Conservation (phyloP, 2,329 filamentous ascomycete species). For the Grosmannia huntii region DNA sequence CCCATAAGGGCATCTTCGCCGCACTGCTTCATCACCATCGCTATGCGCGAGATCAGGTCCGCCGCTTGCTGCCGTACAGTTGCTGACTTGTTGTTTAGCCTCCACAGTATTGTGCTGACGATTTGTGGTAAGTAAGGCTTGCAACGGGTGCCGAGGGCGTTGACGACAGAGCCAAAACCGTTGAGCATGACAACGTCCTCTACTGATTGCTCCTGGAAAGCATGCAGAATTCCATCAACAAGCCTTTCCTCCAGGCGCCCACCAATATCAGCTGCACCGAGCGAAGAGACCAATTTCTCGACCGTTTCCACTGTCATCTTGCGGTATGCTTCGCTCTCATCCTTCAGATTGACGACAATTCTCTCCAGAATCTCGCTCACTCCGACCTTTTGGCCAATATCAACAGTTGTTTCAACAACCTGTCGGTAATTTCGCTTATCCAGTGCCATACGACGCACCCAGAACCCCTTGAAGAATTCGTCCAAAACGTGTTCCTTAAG, state of each 20-base stretch:
- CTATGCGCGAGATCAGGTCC: conserved; percentile 90
- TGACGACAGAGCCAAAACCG: conserved; percentile 94
- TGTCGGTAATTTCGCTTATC: conserved; percentile 97
- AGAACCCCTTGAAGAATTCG: conserved; percentile 98
- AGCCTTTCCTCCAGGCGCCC: conserved; percentile 86
- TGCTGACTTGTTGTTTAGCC: conserved; percentile 94
- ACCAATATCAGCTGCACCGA: conserved; percentile 88
- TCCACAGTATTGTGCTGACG: conserved; percentile 89
- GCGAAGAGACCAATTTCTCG: conserved; percentile 86
- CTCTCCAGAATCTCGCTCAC: conserved; percentile 89
- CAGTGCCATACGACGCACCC: conserved; percentile 91
- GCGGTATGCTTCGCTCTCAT: conserved; percentile 93
- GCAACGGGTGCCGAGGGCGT: conserved; percentile 82
- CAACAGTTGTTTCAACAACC: conserved; percentile 95
- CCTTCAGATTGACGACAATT: conserved; percentile 90
- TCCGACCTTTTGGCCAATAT: conserved; percentile 95
- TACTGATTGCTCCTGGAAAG: conserved; percentile 96
- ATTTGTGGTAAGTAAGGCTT: conserved; percentile 97
- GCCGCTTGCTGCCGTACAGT: conserved; percentile 95
- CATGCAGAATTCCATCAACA: conserved; percentile 87
- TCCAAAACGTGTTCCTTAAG: conserved; percentile 89
- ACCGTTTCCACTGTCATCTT: conserved; percentile 99
- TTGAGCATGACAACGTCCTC: conserved; percentile 95
- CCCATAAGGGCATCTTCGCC: conserved; percentile 92
- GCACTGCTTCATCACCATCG: conserved; percentile 98